Conservation (phyloP, 805 yeast genomes). For the Pichia manshurica region DNA sequence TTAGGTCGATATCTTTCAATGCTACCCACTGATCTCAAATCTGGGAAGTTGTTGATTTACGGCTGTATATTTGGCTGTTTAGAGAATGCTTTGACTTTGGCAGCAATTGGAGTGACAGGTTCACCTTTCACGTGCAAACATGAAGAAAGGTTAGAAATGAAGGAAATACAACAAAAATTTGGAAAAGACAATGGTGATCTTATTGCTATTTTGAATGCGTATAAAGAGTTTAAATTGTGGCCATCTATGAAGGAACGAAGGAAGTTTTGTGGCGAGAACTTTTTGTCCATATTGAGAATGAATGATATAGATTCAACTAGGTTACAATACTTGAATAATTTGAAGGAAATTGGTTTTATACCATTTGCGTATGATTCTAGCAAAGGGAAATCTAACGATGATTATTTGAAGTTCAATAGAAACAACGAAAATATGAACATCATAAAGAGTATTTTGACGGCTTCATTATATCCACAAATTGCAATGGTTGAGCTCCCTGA, state of each 20-base stretch:
- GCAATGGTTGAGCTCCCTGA: constrained; percentile 81
- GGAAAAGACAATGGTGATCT: constrained; percentile 66
- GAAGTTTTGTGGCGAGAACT: constrained; percentile 50
- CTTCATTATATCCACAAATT: constrained; percentile 77
- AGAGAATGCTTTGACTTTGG: constrained; percentile 71
- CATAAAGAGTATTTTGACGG: constrained; percentile 64
- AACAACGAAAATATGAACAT: constrained; percentile 47
- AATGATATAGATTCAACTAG: constrained; percentile 69
- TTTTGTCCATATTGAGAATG: constrained; percentile 56
- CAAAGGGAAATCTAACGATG: constrained; percentile 3
- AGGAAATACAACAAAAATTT: constrained; percentile 36
- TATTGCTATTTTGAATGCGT: constrained; percentile 58
- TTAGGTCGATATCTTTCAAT: constrained; percentile 75
- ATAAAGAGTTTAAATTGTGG: constrained; percentile 42
- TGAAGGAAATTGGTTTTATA: constrained; percentile 74
- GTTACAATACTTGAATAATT: constrained; percentile 60
- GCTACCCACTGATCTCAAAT: constrained; percentile 80
- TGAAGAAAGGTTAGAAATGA: constrained; percentile 63
- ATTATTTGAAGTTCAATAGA: constrained; percentile 36
- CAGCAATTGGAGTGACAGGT: constrained; percentile 69
- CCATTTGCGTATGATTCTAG: constrained; percentile 43
- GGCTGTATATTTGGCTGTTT: constrained; percentile 82
- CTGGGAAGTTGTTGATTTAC: constrained; percentile 74
- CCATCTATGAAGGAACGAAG: constrained; percentile 28
- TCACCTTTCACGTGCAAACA: constrained; percentile 60